These are phyloP conservation scores for Rubia yunnanensis DNA, from an alignment of 257 asterid genomes.

Conservation along the genomic window DNA sequence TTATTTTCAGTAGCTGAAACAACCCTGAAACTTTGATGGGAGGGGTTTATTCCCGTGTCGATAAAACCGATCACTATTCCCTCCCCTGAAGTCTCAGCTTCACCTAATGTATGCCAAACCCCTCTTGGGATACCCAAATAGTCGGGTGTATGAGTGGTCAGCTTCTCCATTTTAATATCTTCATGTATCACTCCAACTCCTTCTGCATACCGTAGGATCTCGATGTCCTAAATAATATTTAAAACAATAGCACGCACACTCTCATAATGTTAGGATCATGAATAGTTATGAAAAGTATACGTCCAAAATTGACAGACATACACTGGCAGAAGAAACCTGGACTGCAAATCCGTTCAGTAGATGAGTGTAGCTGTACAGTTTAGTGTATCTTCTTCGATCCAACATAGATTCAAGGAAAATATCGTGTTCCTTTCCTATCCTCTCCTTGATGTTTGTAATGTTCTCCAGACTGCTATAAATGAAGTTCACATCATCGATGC, in stretches of 20 bases:
- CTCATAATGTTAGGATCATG: not conserved
- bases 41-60: slow-evolving; percentile 65
- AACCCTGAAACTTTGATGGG: slow-evolving; percentile 46
- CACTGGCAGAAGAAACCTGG: slow-evolving; percentile 33
- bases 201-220: slow-evolving; percentile 22
- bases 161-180: slow-evolving; percentile 46
- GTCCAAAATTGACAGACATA: slow-evolving; percentile 9
- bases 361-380: slow-evolving; percentile 60
- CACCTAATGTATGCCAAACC: slow-evolving; percentile 57
- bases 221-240: slow-evolving; percentile 31
- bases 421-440: slow-evolving; percentile 23
- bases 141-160: slow-evolving; percentile 61
- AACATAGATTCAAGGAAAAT: slow-evolving; percentile 41
- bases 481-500: not conserved
- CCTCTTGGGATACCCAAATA: slow-evolving; percentile 36
- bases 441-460: slow-evolving; percentile 9
- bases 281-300: not conserved
- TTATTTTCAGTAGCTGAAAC: slow-evolving; percentile 8
- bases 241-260: not conserved
- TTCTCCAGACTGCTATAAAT: slow-evolving; percentile 19
- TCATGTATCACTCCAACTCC: slow-evolving; percentile 42
- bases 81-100: slow-evolving; percentile 35
- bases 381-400: slow-evolving; percentile 30
- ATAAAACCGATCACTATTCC: slow-evolving; percentile 61
- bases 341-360: slow-evolving; percentile 57